phyloP scores from a whole-genome alignment of 495 filamentous ascomycete genomes.

The Haplographium delicatum region DNA sequence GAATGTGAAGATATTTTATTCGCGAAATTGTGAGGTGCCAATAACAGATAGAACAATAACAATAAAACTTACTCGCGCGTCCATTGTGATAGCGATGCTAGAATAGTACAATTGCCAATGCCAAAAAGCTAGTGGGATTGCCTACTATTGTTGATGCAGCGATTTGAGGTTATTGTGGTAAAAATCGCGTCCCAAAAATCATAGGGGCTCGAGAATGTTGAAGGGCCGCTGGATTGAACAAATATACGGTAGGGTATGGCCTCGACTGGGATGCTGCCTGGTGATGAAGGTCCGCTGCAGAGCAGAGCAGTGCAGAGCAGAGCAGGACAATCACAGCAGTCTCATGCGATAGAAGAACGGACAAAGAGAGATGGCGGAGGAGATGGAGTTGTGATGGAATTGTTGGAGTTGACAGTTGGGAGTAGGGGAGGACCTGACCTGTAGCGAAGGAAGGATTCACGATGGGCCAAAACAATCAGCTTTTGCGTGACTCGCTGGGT shows the following conservation, averaged over 20 bases:
- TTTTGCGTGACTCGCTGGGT: background rate
- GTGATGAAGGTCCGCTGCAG: too few relatives aligned
- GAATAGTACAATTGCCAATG: constrained; percentile 24
- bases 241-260: too few relatives aligned
- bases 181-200: constrained; percentile 27
- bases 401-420: background rate
- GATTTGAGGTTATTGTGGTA: constrained; percentile 5
- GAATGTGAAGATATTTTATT: background rate
- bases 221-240: background rate
- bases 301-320: too few relatives aligned
- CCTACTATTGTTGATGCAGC: constrained; percentile 5
- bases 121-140: constrained; percentile 1
- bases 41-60: constrained; percentile 1
- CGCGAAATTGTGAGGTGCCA: constrained; percentile 3
- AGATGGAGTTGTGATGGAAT: background rate
- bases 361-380: background rate
- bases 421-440: too few relatives aligned
- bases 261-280: too few relatives aligned
- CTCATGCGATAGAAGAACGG: background rate
- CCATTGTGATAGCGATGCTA: constrained; percentile 30
- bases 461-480: background rate
- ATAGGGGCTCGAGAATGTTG: constrained; percentile 6
- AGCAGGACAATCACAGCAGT: background rate
- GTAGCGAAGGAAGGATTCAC: background rate
- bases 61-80: constrained; percentile 31